Percentiles rank a stretch among this genome's conserved stretches.
These are phyloP conservation scores for Jacaranda mimosifolia DNA, from an alignment of 257 asterid species.

Conservation along the genomic window DNA sequence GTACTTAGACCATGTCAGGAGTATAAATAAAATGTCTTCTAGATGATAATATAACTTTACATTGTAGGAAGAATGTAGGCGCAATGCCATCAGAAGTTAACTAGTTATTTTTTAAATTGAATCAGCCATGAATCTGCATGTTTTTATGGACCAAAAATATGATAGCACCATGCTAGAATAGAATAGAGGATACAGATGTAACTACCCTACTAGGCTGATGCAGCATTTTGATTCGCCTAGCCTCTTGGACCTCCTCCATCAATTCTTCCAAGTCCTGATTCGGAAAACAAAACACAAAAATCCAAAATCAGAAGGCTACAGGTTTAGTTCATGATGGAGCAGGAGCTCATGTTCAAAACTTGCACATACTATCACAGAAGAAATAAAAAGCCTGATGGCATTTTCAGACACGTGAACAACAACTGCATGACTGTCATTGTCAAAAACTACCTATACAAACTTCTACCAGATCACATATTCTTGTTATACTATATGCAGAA, in stretches of 20 bases:
- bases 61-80: background rate
- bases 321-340: background rate
- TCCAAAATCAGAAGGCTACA: background rate
- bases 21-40: background rate
- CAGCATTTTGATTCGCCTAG: constrained; percentile 92
- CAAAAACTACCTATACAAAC: constrained; percentile 1
- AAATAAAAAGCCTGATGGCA: background rate
- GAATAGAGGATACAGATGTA: constrained; percentile 29
- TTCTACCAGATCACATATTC: background rate
- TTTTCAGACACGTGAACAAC: background rate
- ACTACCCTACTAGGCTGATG: constrained; percentile 95
- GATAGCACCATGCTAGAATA: background rate
- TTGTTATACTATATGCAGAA: background rate
- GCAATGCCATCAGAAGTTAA: background rate
- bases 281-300: constrained; percentile 21
- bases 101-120: background rate
- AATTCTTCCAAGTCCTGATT: constrained; percentile 84
- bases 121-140: background rate
- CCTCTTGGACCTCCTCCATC: constrained; percentile 96
- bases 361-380: background rate
- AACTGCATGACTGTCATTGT: constrained; percentile 2
- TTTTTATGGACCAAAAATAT: constrained; percentile 21
- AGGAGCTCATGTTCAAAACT: background rate
- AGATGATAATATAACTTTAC: background rate
- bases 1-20: background rate